Percentiles rank a stretch among this genome's conserved stretches.
These are phyloP conservation scores for Lactarius sp. DNA, from an alignment of 768 basidiomycete genomes.

Conservation along the genomic window DNA sequence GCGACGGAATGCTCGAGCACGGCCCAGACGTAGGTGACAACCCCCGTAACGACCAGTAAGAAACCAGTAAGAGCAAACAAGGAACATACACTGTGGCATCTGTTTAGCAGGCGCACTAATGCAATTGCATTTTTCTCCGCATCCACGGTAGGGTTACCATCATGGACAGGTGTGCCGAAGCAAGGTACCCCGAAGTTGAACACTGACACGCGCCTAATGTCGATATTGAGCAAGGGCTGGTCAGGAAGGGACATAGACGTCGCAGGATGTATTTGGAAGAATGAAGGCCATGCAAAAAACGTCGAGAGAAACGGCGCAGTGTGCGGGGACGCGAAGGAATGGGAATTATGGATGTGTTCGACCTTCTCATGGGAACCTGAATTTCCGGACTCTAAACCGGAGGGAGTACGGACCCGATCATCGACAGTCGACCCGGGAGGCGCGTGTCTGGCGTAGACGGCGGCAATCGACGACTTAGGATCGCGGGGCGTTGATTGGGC, in stretches of 20 bases:
- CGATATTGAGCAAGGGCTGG: slow-evolving; percentile 16
- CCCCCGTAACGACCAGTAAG: slow-evolving; percentile 15
- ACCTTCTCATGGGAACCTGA: not conserved
- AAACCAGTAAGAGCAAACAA: slow-evolving; percentile 20
- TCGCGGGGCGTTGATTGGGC: not conserved
- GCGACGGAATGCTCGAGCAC: slow-evolving; percentile 14
- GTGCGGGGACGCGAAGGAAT: not conserved
- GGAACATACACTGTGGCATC: slow-evolving; percentile 18
- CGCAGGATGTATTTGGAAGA: not conserved
- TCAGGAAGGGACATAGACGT: slow-evolving; percentile 5
- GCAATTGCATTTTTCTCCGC: slow-evolving; percentile 14
- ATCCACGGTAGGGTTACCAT: slow-evolving; percentile 3
- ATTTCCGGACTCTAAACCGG: slow-evolving; percentile 11
- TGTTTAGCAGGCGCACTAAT: slow-evolving; percentile 17
- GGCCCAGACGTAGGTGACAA: slow-evolving; percentile 18
- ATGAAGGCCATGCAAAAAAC: not conserved
- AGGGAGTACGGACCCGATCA: not conserved
- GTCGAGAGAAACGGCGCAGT: not conserved
- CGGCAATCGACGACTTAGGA: not conserved
- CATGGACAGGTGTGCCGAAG: not conserved
- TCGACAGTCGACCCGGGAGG: not conserved
- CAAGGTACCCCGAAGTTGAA: slow-evolving; percentile 1
- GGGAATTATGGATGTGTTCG: not conserved
- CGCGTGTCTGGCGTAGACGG: slow-evolving; percentile 7
- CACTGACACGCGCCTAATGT: slow-evolving; percentile 10